Evolutionary conservation across 2,329 filamentous ascomycete species (phyloP), one percentile per base, ranked within the genome.

Genomic region (Fusarium brevicatenulatum): DNA sequence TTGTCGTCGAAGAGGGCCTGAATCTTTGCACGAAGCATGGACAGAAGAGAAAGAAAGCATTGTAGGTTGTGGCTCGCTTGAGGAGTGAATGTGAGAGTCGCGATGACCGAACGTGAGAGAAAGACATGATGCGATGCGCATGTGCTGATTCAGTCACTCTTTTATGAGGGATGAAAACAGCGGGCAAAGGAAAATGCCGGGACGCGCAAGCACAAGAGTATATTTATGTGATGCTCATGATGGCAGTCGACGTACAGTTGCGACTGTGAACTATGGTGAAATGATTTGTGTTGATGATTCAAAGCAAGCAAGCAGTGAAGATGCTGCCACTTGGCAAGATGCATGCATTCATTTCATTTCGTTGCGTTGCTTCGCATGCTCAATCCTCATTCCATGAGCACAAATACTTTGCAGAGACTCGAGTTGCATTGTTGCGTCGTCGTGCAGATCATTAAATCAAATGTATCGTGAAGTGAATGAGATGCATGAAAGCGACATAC

Each of bases 401-500:
- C 58, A 68, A 44, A 55, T 59, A 58, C 60, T 68, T 61, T 57
- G 63, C 25, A 62, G 32, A 44, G 30, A 15, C 28, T 54, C 34
- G 52, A 43, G 36, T 28, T 21, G 44, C 40, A 57, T 57, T 54
- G 39, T 39, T 52, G 59, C 46, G 44, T 55, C 53, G 39, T 47
- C 39, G 59, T 47, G 56, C 36, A 59, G 53, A 47, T 53, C 59
- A 66, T 60, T 39, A 66, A 66, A 55, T 72, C 58, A 63, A 76
- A 58, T 67, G 44, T 52, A 76, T 71, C 70, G 67, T 63, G 70
- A 73, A 70, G 40, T 72, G 68, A 73, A 66, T 69, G 71, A 74
- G 71, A 73, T 73, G 72, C 71, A 77, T 76, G 57, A 68, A 74
- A 74, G 75, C 77, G 77, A 83, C 83, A 82, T 84, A 84, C 83